Evolutionary conservation across 2,329 filamentous ascomycete species (phyloP).

Genomic region (Xylaria digitata): DNA sequence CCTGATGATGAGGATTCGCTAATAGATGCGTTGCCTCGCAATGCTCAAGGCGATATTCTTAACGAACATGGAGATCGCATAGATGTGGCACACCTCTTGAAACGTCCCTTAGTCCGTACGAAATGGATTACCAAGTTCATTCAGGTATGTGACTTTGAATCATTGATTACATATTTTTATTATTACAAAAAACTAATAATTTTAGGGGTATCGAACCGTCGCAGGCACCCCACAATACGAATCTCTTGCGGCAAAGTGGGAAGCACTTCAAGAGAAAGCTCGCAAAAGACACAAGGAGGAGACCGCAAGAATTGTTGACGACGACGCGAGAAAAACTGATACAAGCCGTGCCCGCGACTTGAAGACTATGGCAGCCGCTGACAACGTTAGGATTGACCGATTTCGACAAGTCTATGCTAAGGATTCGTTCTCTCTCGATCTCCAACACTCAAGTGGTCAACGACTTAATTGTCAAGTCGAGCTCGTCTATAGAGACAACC

Average conservation of each 20-base stretch:
- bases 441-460: slow-evolving; percentile 90
- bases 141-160: slow-evolving; percentile 64
- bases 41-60: slow-evolving; percentile 73
- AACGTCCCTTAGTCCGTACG: slow-evolving; percentile 85
- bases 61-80: slow-evolving; percentile 87
- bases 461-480: slow-evolving; percentile 90
- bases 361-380: slow-evolving; percentile 77
- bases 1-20: slow-evolving; percentile 70
- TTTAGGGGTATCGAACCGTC: slow-evolving; percentile 69
- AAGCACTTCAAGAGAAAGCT: slow-evolving; percentile 79
- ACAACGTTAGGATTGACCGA: slow-evolving; percentile 78
- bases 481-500: slow-evolving; percentile 84
- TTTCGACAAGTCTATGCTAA: slow-evolving; percentile 86
- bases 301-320: slow-evolving; percentile 79
- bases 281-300: slow-evolving; percentile 80
- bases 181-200: slow-evolving; percentile 51
- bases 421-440: slow-evolving; percentile 87
- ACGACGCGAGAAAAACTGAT: slow-evolving; percentile 87
- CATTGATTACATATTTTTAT: slow-evolving; percentile 21
- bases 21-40: slow-evolving; percentile 68
- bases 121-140: slow-evolving; percentile 89
- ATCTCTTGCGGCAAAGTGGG: slow-evolving; percentile 71
- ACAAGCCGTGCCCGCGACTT: slow-evolving; percentile 82
- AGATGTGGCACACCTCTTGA: slow-evolving; percentile 92
- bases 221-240: slow-evolving; percentile 65